Conservation (phyloP, 345 rosid genomes). For the Schrenkiella parvula region DNA sequence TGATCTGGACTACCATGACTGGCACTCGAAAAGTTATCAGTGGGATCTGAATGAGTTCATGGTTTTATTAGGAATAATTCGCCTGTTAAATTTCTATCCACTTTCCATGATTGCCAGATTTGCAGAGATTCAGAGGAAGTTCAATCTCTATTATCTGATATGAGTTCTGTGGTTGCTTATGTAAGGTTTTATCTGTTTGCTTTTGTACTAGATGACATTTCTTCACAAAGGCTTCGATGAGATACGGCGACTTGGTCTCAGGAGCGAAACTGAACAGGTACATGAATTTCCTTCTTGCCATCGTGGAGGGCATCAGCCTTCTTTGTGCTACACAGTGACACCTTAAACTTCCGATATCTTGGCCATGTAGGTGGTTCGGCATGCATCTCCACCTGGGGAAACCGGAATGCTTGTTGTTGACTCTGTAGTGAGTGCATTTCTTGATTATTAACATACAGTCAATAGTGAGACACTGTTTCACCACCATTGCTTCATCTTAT, state of each 20-base stretch:
- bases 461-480: too few species aligned
- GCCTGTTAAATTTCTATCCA: background rate
- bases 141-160: background rate
- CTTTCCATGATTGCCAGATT: background rate
- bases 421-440: constrained; percentile 59
- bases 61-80: background rate
- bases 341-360: constrained; percentile 25
- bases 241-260: constrained; percentile 91
- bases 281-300: constrained; percentile 4
- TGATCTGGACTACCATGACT: constrained; percentile 16
- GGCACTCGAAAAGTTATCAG: background rate
- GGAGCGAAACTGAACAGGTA: constrained; percentile 88
- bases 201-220: constrained; percentile 58
- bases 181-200: constrained; percentile 14
- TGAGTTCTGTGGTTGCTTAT: constrained; percentile 9
- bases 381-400: constrained; percentile 72
- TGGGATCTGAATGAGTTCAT: background rate
- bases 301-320: constrained; percentile 1
- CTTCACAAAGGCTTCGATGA: constrained; percentile 97
- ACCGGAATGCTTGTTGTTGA: constrained; percentile 98
- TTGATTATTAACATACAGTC: constrained; percentile 12
- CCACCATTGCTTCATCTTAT: too few species aligned
- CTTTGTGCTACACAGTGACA: constrained; percentile 6
- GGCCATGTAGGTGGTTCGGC: constrained; percentile 65
- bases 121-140: background rate